Evolutionary conservation across 805 yeast genomes (phyloP), one percentile per base, ranked within the genome.

Genomic region (Candida chilensis): DNA sequence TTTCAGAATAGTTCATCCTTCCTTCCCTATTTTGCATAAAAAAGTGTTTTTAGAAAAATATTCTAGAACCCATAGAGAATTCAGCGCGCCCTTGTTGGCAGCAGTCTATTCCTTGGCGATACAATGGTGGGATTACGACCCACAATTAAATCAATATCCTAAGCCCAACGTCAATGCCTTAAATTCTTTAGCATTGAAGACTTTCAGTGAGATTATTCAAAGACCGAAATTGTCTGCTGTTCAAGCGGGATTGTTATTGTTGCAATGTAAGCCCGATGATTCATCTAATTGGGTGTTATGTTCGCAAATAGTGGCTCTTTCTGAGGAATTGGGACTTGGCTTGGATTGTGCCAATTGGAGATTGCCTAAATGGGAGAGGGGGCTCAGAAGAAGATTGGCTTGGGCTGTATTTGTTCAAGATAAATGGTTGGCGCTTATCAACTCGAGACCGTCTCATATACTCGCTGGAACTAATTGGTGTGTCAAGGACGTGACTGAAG

Each of bases 331-430:
- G 12, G 96, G 97, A 0, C 60, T 90, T 8, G 95, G 95, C 0
- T 63, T 85, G n/a, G 90, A 88, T 47, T 88, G 96, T 45, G 76
- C 80, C 34, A 72, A 70, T 39, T 90, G 98, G 98, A 78, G 82
- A 44, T 57, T 90, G 20, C 97, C 97, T 0, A 78, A 80, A 42
- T 92, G 97, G 97, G 98, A 90, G 48, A 66, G 94, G 30, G 94
- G 94, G 5, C 57, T 90, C 29, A 66, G 98, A 31, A 72, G 85
- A 42, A 64, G 97, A 35, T 56, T 90, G 29, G 95, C 96, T 1
- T 90, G 98, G 97, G 96, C 96, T 0, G 92, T 87, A 2, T 90
- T 75, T 64, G 63, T 82, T 30, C 94, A 87, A 51, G 96, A 87
- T 46, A 86, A 88, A 48, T 90, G 97, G 97, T 67, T 80, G 7